A percentile compares a stretch with the other conserved stretches of the same genome.
These are phyloP conservation scores for Lonicera japonica DNA, from an alignment of 129 eudicot genomes.

Conservation along the genomic window DNA sequence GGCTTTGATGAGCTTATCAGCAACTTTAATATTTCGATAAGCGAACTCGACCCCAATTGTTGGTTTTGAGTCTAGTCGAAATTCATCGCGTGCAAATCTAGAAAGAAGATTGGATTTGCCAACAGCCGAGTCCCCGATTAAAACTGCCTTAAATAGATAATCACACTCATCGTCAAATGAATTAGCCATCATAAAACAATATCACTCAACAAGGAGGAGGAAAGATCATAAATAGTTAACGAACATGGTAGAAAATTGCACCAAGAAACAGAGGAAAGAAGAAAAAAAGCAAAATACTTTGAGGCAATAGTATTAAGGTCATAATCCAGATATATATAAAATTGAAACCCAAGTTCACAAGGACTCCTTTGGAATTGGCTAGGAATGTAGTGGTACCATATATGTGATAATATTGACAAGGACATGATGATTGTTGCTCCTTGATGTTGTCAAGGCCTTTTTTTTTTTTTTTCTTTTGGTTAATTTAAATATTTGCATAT, in stretches of 20 bases:
- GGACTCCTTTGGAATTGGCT: conserved; percentile 3
- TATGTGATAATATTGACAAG: conserved; percentile 8
- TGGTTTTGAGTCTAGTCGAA: conserved; percentile 67
- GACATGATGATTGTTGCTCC: conserved; percentile 30
- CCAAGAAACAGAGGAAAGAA: not conserved
- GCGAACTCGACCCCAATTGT: conserved; percentile 86
- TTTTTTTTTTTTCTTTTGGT: conserved; percentile 1
- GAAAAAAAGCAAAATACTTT: not conserved
- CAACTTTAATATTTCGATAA: conserved; percentile 53
- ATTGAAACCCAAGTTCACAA: not conserved
- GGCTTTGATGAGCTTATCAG: conserved; percentile 67
- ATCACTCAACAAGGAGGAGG: not conserved
- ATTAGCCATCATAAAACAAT: conserved; percentile 17
- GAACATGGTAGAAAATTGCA: not conserved
- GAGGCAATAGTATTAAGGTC: not conserved
- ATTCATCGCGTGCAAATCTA: conserved; percentile 57
- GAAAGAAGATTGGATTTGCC: conserved; percentile 75
- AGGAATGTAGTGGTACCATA: conserved; percentile 13
- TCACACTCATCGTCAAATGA: conserved; percentile 74
- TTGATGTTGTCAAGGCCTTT: conserved; percentile 21
- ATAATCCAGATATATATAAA: not conserved
- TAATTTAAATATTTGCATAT: conserved; percentile 8
- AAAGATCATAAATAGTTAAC: not conserved
- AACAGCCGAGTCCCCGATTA: conserved; percentile 76
- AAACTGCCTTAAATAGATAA: conserved; percentile 66